These are phyloP conservation scores for Tuber borchii DNA, from an alignment of 495 filamentous ascomycete genomes.

Conservation along the genomic window DNA sequence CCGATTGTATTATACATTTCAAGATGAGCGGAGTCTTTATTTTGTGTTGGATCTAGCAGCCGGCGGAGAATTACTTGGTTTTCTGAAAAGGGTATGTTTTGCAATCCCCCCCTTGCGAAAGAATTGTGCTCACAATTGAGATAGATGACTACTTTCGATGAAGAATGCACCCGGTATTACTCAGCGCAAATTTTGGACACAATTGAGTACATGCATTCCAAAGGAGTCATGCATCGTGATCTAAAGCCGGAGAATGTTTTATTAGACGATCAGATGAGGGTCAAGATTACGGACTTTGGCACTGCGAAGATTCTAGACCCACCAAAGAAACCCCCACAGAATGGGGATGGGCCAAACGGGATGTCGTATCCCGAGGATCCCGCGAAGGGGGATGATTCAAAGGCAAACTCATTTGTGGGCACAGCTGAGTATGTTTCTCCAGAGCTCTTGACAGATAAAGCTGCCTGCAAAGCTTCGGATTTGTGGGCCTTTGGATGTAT, in stretches of 20 bases:
- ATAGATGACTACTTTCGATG: constrained; percentile 81
- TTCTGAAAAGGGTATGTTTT: constrained; percentile 62
- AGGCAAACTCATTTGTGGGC: constrained; percentile 91
- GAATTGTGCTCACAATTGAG: constrained; percentile 20
- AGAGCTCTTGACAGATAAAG: constrained; percentile 89
- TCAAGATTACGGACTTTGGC: constrained; percentile 99
- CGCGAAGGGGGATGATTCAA: constrained; percentile 58
- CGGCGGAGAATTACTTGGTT: constrained; percentile 84
- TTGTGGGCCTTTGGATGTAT: constrained; percentile 99
- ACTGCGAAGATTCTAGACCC: constrained; percentile 86
- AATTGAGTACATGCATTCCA: constrained; percentile 95
- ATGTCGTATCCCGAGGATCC: constrained; percentile 43
- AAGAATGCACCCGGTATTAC: constrained; percentile 92
- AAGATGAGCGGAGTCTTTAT: constrained; percentile 91
- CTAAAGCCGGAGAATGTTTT: constrained; percentile 97
- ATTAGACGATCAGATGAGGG: constrained; percentile 87
- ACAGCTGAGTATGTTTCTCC: constrained; percentile 98
- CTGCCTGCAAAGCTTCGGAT: constrained; percentile 95
- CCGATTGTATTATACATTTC: constrained; percentile 96
- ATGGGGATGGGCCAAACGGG: constrained; percentile 30
- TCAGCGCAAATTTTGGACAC: constrained; percentile 93
- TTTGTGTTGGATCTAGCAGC: constrained; percentile 93
- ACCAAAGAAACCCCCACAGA: constrained; percentile 52
- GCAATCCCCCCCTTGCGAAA: not conserved
- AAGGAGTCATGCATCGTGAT: constrained; percentile 94